Evolutionary conservation across 106 monocot species (phyloP).

Genomic region (Dendrobium nobile): DNA sequence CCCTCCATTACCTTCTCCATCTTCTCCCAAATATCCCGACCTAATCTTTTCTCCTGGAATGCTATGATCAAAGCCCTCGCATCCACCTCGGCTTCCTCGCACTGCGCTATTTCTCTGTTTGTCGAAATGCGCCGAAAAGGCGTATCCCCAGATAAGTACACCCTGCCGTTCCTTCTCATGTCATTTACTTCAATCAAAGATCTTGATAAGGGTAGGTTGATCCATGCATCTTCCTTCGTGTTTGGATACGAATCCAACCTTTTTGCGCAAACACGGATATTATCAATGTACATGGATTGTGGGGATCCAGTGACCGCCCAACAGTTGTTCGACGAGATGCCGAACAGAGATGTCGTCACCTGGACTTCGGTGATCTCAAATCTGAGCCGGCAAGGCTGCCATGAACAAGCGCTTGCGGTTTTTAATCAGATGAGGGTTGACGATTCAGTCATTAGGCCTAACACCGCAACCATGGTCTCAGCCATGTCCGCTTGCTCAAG

Average conservation of each 20-base stretch:
- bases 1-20: slow-evolving; percentile 14
- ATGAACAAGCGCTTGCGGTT: slow-evolving; percentile 26
- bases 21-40: slow-evolving; percentile 23
- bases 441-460: slow-evolving; percentile 17
- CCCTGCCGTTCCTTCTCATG: slow-evolving; percentile 44
- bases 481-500: slow-evolving; percentile 29
- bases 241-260: slow-evolving; percentile 24
- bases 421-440: slow-evolving; percentile 36
- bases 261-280: slow-evolving; percentile 42
- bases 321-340: slow-evolving; percentile 31
- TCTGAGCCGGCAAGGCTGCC: slow-evolving; percentile 14
- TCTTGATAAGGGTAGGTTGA: slow-evolving; percentile 10
- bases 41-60: slow-evolving; percentile 64
- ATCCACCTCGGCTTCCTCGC: not conserved
- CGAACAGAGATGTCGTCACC: slow-evolving; percentile 34
- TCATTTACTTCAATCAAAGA: slow-evolving; percentile 17
- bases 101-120: slow-evolving; percentile 25
- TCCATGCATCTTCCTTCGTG: slow-evolving; percentile 32
- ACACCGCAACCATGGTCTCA: slow-evolving; percentile 44
- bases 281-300: slow-evolving; percentile 28
- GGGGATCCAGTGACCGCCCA: slow-evolving; percentile 11
- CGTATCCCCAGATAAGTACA: slow-evolving; percentile 38
- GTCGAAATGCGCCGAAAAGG: slow-evolving; percentile 37
- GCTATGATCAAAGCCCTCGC: slow-evolving; percentile 43
- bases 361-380: slow-evolving; percentile 51